Conservation (phyloP, 306 rosid species). For the Biancaea sappan region DNA sequence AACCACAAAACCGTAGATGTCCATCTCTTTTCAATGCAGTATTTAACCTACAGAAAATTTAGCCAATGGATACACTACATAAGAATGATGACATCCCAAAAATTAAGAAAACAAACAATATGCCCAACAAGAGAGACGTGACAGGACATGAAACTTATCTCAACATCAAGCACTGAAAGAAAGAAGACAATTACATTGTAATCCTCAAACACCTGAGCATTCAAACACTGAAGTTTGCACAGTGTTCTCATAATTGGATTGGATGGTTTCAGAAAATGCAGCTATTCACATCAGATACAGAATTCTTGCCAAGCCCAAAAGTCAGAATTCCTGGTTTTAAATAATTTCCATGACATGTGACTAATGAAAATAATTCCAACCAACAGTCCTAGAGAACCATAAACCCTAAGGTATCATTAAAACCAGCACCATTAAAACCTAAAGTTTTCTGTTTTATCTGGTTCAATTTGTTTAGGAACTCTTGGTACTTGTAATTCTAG, state of each 20-base stretch:
- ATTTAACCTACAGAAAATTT: constrained; percentile 65
- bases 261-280: constrained; percentile 11
- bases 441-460: neutral
- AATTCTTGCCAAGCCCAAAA: neutral
- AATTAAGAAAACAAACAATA: constrained; percentile 31
- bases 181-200: constrained; percentile 1
- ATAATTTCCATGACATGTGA: neutral
- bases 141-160: constrained; percentile 14
- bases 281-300: constrained; percentile 12
- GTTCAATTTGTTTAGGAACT: neutral
- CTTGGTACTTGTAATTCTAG: neutral
- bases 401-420: constrained; percentile 13
- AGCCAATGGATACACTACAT: constrained; percentile 7
- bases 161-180: constrained; percentile 15
- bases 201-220: constrained; percentile 22
- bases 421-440: constrained; percentile 3
- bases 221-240: constrained; percentile 18
- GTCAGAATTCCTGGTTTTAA: constrained; percentile 16
- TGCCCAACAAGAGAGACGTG: constrained; percentile 31
- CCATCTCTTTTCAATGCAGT: constrained; percentile 62
- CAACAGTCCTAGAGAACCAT: constrained; percentile 2
- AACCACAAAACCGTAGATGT: constrained; percentile 70
- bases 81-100: constrained; percentile 24
- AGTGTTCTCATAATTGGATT: constrained; percentile 27
- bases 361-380: constrained; percentile 9